Base-by-base conservation (phyloP, 768 basidiomycete genomes). In the Tricholoma sp. region DNA sequence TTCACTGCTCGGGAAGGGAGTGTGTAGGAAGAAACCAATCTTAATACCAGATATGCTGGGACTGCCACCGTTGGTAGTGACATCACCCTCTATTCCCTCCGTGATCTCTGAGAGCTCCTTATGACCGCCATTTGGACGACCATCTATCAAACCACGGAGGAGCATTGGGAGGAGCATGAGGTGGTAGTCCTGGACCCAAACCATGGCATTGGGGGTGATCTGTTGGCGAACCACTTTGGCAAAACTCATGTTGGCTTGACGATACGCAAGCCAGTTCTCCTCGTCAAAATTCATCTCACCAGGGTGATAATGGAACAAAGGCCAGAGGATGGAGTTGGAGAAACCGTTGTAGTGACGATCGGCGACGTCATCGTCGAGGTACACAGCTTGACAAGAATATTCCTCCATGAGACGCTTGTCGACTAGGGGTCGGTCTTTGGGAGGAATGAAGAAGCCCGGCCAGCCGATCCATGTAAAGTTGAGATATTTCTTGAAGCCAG, bases 231-330 rank as follows among this genome's bases (percentile, higher is more conserved):
- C 91, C 19, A 80, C 91, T 71, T 98, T 89, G 0, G 97, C 96
- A 66, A 99, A 99, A 63, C 85, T 81, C 75, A 95, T 78, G 71
- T 98, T 99, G 47, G 96, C 96, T 71, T 97, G 94, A 35, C 97
- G 86, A 73, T 98, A 99, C 12, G 94, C 97, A 54, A 87, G 84
- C 97, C 97, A 99, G 70, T 98, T 92, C 69, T 91, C 91, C 76
- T 97, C 94, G 72, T 98, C 96, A 68, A 99, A 99, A 74, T 94
- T 96, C 94, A 99, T 98, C 76, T 98, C 97, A 61, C 96, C 96
- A 7, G 97, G 97, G 71, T 98, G 96, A 74, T 98, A 99, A 71
- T 99, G 97, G 81, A 99, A 98, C 49, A 99, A 79, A 2, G 97
- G 97, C 97, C 97, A 99, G 52, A 99, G 85, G 74, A 99, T 98